Evolutionary conservation across 306 rosid species (phyloP).

Genomic region (Begonia peltatifolia): DNA sequence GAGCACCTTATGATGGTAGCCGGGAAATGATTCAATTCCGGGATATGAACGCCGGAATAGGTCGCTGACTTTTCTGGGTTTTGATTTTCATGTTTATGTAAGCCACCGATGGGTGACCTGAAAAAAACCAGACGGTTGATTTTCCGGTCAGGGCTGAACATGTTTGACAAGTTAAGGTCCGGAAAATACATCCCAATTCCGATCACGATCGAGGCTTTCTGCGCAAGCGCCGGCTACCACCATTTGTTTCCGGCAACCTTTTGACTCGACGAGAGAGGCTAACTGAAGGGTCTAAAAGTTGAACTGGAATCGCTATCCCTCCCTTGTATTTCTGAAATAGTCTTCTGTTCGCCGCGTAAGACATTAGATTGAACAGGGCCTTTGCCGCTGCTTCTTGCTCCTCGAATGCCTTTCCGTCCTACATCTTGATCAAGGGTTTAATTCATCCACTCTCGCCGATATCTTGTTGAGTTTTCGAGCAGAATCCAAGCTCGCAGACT

Average conservation of each 20-base stretch:
- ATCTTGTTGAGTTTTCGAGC: conserved; percentile 48
- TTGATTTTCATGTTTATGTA: no score
- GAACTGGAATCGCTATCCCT: conserved; percentile 52
- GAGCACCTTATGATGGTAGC: no score
- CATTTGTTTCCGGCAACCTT: conserved; percentile 67
- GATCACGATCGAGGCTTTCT: conserved; percentile 74
- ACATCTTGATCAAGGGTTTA: conserved; percentile 47
- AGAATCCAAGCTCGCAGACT: conserved; percentile 43
- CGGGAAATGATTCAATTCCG: no score
- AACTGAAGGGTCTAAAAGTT: conserved; percentile 62
- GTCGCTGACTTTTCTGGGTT: no score
- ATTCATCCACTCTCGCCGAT: conserved; percentile 70
- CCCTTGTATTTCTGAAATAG: conserved; percentile 48
- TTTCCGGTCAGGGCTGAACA: no score
- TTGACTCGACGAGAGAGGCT: conserved; percentile 47
- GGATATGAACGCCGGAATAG: no score
- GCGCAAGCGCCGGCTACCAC: conserved; percentile 61
- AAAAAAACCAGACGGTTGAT: no score
- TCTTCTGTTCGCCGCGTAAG: conserved; percentile 32
- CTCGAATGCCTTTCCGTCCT: conserved; percentile 75
- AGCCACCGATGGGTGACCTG: no score
- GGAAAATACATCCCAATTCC: conserved; percentile 80
- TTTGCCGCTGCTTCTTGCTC: conserved; percentile 71
- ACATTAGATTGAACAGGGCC: conserved; percentile 49
- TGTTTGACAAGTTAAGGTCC: conserved; percentile 6